Base-by-base conservation (phyloP, 2,329 filamentous ascomycete genomes). In the Coleophoma crateriformis region DNA sequence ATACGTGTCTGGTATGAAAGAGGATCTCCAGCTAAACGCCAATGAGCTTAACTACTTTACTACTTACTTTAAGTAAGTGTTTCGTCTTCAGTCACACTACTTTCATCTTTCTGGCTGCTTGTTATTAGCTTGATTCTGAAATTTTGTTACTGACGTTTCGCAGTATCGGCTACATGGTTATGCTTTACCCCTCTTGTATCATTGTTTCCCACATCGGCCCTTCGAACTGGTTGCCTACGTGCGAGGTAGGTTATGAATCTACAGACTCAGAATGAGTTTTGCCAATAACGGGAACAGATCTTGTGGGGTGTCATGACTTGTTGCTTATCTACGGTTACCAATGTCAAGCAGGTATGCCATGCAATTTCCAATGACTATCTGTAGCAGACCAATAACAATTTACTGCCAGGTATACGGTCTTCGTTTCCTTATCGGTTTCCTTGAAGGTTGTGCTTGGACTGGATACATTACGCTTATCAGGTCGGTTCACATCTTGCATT, bases 361-460 rank as follows among this genome's bases (percentile, higher is more conserved):
- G 12, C 35, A 66, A 19, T 39, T 39, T 39, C 37, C 19, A 19
- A 19, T 19, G 19, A 19, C 19, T 19, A 39, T n/a, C 13, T 15
- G 6, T 14, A 13, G 14, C 8, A 39, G 11, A n/a, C 13, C 11
- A 39, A 15, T 64, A 6, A 0, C 59, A 60, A n/a, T 67, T 63
- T 19, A 10, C 33, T 46, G 37, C 37, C 13, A 39, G 14, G 44
- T 34, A 14, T 46, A 22, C 56, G 58, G 7, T 65, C 65, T 0
- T 53, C 72, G 38, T 71, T 64, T 45, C 64, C 50, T n/a, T 54
- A 71, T 10, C 66, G 70, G 7, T 71, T 19, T 80, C 27, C 71
- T 73, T 45, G 78, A 81, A 62, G 70, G 74, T 0, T 75, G 71
- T 13, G 78, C 74, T 1, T 82, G 80, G 49, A 72, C 76, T 12